These are phyloP conservation scores for Melaleuca alternifolia DNA, from an alignment of 345 rosid genomes.

Conservation along the genomic window DNA sequence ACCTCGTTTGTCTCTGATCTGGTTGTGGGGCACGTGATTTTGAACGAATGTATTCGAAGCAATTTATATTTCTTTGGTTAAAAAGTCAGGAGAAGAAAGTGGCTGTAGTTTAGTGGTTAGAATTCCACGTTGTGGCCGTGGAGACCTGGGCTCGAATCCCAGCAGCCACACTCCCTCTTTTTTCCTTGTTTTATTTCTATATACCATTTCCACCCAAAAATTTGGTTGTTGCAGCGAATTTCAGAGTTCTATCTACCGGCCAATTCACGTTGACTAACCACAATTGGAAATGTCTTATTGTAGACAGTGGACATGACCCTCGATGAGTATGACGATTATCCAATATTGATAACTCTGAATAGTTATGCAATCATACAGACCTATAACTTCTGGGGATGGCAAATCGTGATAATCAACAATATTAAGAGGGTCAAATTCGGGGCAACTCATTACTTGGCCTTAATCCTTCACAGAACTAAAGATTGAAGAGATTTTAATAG, in stretches of 20 bases:
- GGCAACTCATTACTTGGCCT: accelerated
- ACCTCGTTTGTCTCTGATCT: too few relatives aligned
- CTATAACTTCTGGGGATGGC: background rate
- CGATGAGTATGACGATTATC: too few relatives aligned
- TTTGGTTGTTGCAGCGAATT: background rate
- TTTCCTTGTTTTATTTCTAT: background rate
- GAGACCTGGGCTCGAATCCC: constrained; percentile 93
- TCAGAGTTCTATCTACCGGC: background rate
- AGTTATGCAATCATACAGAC: accelerated
- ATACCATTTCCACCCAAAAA: background rate
- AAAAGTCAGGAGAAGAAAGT: background rate
- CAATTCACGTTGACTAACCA: background rate
- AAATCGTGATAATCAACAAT: accelerated
- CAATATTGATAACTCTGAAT: accelerated
- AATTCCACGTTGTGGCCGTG: constrained; percentile 86
- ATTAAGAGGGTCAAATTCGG: accelerated
- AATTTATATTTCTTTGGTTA: too few relatives aligned
- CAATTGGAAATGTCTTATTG: background rate
- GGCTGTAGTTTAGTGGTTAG: constrained; percentile 85
- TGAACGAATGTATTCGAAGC: too few relatives aligned
- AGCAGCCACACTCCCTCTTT: constrained; percentile 47
- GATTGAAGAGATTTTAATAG: accelerated
- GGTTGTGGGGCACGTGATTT: too few relatives aligned
- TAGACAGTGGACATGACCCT: too few relatives aligned
- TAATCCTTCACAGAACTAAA: accelerated